These are phyloP conservation scores for Fraxinus platypoda DNA, from an alignment of 305 asterid genomes.

Conservation along the genomic window DNA sequence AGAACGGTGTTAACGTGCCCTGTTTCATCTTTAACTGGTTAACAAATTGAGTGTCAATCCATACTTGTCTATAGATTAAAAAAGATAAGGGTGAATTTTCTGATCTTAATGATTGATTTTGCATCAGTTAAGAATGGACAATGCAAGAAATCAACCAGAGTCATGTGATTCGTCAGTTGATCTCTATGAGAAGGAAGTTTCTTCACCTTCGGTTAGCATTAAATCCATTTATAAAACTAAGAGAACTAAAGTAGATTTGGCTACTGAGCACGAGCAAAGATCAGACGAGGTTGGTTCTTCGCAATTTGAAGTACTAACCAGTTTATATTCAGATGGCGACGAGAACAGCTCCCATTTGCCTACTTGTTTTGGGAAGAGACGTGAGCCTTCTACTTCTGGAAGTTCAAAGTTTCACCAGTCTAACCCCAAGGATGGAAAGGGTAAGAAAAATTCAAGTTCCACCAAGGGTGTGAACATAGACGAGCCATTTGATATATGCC, in stretches of 20 bases:
- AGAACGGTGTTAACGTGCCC: not conserved
- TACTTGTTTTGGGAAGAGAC: constrained; percentile 31
- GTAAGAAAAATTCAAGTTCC: constrained; percentile 4
- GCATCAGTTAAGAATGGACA: constrained; percentile 13
- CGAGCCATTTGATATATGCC: constrained; percentile 53
- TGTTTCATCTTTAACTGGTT: not conserved
- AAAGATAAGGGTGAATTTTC: not conserved
- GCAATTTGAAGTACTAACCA: constrained; percentile 6
- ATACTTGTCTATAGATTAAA: not conserved
- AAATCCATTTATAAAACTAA: constrained; percentile 5
- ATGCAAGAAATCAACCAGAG: constrained; percentile 2
- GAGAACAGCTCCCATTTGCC: constrained; percentile 25
- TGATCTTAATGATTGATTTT: constrained; percentile 7
- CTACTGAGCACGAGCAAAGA: constrained; percentile 9
- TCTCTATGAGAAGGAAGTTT: constrained; percentile 22
- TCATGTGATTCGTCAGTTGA: not conserved
- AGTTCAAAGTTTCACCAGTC: not conserved
- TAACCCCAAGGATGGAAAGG: constrained; percentile 15
- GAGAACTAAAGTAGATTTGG: constrained; percentile 31
- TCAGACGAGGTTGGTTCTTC: not conserved
- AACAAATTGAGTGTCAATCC: not conserved
- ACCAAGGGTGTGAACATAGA: not conserved
- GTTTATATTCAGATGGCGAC: not conserved
- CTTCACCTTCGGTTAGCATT: constrained; percentile 25
- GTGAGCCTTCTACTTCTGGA: not conserved